Evolutionary conservation across 768 basidiomycete species (phyloP), one percentile per base, ranked within the genome.

Genomic region (Naganishia onofrii): DNA sequence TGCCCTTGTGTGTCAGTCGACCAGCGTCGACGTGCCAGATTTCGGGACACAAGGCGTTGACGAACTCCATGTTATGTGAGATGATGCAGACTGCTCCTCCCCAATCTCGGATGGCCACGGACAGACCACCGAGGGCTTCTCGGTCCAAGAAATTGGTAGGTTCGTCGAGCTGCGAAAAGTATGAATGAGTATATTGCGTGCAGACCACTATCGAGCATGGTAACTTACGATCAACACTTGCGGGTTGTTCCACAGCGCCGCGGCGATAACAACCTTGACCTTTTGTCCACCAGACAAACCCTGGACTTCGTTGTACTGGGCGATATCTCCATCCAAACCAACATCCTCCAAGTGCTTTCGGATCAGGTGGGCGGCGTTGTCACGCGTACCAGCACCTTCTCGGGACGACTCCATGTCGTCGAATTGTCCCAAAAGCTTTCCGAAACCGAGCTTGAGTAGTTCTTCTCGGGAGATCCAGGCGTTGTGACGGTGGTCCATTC

Each of bases 81-180:
- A 97, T 97, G 83, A 96, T 96, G 77, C 79, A 81, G 60, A 82
- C 80, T 12, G 79, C 79, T 68, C 95, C 94, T 56, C 87, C 87
- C 94, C 95, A 97, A 73, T 95, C 91, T 73, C 87, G 88, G 82
- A 97, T 97, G 53, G 95, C 94, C 31, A 95, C 88, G 42, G 94
- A 93, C 51, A 98, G 84, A 70, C 95, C 94, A 74, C 94, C 94
- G 68, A 97, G 84, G 26, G 93, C 93, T 81, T 97, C 94, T 73
- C 94, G 88, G 80, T 96, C 93, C 84, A 97, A 86, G 85, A 97
- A 97, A 83, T 98, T 97, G 79, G 91, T 95, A 42, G 92, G 92
- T 81, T 93, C 91, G 79, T 93, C 92, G 38, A 92, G 85, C 75
- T 77, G 52, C 4, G 28, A 36, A 32, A 42, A 7, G 55, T 23